A percentile compares a stretch with the other conserved stretches of the same genome.
phyloP scores from a whole-genome alignment of 1,284 basidiomycete species.

The Exobasidium cylindrosporum region DNA sequence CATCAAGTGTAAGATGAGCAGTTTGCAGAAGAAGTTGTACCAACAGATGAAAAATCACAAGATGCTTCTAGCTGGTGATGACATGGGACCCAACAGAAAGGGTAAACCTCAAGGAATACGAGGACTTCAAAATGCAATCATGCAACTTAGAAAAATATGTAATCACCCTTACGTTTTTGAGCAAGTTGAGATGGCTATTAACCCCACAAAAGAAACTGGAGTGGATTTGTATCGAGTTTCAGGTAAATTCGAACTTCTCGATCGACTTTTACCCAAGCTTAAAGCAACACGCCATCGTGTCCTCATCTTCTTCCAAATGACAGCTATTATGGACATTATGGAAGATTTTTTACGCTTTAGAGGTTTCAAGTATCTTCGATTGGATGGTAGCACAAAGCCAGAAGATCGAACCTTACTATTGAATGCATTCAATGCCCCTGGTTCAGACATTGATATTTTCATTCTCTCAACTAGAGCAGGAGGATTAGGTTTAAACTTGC shows the following conservation, averaged over 20 bases:
- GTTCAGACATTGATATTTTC: conserved; percentile 89
- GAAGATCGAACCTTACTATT: conserved; percentile 92
- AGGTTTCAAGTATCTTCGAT: conserved; percentile 83
- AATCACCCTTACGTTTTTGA: conserved; percentile 80
- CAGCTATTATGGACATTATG: conserved; percentile 99
- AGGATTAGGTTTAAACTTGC: conserved; percentile 94
- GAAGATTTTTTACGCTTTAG: conserved; percentile 93
- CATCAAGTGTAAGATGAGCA: conserved; percentile 96
- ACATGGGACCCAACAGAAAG: conserved; percentile 40
- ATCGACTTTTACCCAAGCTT: conserved; percentile 89
- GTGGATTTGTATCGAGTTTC: conserved; percentile 76
- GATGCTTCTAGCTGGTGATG: conserved; percentile 65
- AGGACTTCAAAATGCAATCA: conserved; percentile 87
- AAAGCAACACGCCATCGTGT: conserved; percentile 89
- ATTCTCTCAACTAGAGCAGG: conserved; percentile 82
- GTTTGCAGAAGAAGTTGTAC: conserved; percentile 89
- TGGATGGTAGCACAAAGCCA: conserved; percentile 97
- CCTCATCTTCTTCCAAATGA: conserved; percentile 99
- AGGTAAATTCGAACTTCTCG: conserved; percentile 94
- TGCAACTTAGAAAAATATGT: conserved; percentile 99
- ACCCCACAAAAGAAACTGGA: conserved; percentile 75
- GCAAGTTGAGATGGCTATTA: conserved; percentile 88
- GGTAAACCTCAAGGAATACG: conserved; percentile 52
- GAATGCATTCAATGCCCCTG: conserved; percentile 82
- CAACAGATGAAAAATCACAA: conserved; percentile 97